Evolutionary conservation across 768 basidiomycete genomes (phyloP).

Genomic region (Coprinopsis strossmayeri): DNA sequence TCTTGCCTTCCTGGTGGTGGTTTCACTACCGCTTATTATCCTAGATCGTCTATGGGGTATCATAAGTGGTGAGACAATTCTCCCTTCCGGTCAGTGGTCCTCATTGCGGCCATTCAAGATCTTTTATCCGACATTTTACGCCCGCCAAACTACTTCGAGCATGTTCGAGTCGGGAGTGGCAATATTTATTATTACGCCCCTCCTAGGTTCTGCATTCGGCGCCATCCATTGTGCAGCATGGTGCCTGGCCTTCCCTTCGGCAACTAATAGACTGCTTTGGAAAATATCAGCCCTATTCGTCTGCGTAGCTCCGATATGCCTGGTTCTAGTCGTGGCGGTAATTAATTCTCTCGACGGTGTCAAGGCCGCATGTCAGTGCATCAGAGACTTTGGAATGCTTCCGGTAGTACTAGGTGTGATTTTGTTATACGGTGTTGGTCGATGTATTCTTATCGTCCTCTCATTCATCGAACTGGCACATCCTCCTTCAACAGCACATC

Average conservation of each 20-base stretch:
- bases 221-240: neutral
- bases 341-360: neutral
- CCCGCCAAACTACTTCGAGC: neutral
- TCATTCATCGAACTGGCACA: constrained; percentile 8
- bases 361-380: neutral
- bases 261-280: neutral
- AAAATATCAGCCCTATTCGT: neutral
- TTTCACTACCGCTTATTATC: too few species aligned
- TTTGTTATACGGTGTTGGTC: constrained; percentile 10
- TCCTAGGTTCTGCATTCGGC: neutral
- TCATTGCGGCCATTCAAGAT: too few species aligned
- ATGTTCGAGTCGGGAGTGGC: neutral
- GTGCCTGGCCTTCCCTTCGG: neutral
- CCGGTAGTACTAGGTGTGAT: neutral
- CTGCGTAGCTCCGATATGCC: neutral
- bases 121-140: neutral
- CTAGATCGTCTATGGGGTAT: too few species aligned
- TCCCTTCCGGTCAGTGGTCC: neutral
- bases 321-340: neutral
- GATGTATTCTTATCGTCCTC: constrained; percentile 9
- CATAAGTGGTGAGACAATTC: too few species aligned
- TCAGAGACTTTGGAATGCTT: neutral
- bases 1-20: too few species aligned
- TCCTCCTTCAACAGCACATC: constrained; percentile 11
- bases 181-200: too few species aligned